Evolutionary conservation across 2,329 filamentous ascomycete genomes (phyloP).

Genomic region (Aspergillus quadrilineatus): DNA sequence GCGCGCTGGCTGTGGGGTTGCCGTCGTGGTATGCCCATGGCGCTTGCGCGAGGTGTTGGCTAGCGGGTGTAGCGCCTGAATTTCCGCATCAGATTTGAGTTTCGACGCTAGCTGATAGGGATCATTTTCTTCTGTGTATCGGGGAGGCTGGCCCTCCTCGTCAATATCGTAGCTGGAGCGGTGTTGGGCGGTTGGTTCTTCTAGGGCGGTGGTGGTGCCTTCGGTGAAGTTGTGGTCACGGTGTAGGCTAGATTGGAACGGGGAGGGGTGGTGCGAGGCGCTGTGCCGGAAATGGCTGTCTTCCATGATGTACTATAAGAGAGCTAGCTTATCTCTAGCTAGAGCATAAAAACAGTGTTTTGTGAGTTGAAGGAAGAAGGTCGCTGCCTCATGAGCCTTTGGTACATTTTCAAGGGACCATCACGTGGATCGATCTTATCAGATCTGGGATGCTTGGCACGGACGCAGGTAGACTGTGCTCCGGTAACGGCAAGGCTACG

Average conservation of each 20-base stretch:
- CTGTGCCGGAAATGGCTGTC: constrained; percentile 16
- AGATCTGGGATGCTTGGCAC: background rate
- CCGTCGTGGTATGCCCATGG: constrained; percentile 54
- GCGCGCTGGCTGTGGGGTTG: constrained; percentile 66
- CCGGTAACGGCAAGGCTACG: background rate
- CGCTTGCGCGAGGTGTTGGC: constrained; percentile 80
- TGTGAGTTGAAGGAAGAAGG: background rate
- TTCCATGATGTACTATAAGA: background rate
- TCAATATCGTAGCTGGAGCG: constrained; percentile 31
- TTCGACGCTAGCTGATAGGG: constrained; percentile 76
- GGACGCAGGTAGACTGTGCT: background rate
- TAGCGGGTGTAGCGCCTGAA: constrained; percentile 64
- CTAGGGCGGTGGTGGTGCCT: constrained; percentile 43
- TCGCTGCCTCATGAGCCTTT: background rate
- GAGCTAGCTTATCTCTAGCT: background rate
- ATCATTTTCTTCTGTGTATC: constrained; percentile 66
- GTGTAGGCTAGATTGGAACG: background rate
- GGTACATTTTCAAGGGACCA: background rate
- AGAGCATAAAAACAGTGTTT: background rate
- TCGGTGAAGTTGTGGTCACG: constrained; percentile 9
- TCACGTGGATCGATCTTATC: background rate
- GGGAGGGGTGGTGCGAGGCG: constrained; percentile 10
- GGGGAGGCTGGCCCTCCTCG: constrained; percentile 52
- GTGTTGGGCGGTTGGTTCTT: constrained; percentile 28
- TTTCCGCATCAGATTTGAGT: constrained; percentile 74